phyloP scores from a whole-genome alignment of 1,284 basidiomycete genomes.

The Puccinia coronata region DNA sequence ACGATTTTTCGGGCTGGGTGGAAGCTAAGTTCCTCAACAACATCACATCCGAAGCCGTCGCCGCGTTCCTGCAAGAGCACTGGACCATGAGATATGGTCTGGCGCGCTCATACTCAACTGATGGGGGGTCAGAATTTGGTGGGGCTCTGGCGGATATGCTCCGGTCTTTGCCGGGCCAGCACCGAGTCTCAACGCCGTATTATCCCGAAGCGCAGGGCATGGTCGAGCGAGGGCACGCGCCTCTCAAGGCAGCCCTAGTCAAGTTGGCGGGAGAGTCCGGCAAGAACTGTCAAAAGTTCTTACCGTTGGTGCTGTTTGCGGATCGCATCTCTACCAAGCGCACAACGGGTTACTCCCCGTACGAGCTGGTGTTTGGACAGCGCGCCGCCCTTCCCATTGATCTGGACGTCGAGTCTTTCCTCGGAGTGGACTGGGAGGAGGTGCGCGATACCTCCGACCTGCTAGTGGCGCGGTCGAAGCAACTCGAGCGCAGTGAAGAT shows the following conservation, averaged over 20 bases:
- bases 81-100: too few relatives aligned
- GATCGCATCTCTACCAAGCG: not conserved
- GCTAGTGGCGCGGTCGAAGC: not conserved
- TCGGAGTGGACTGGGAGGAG: constrained; percentile 1
- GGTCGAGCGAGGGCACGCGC: not conserved
- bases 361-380: not conserved
- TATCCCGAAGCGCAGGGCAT: not conserved
- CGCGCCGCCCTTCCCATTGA: not conserved
- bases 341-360: not conserved
- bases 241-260: too few relatives aligned
- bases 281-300: not conserved
- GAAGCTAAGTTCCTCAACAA: too few relatives aligned
- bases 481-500: not conserved
- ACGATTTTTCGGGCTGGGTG: too few relatives aligned
- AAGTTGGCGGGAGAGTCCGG: not conserved
- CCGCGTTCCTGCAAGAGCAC: too few relatives aligned
- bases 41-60: too few relatives aligned
- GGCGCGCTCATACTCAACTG: too few relatives aligned
- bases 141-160: too few relatives aligned
- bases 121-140: too few relatives aligned
- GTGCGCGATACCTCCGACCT: not conserved
- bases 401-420: constrained; percentile 1
- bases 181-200: too few relatives aligned
- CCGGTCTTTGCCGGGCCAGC: too few relatives aligned
- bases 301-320: not conserved